Evolutionary conservation across 257 asterid species (phyloP).

Genomic region (Catharanthus roseus): DNA sequence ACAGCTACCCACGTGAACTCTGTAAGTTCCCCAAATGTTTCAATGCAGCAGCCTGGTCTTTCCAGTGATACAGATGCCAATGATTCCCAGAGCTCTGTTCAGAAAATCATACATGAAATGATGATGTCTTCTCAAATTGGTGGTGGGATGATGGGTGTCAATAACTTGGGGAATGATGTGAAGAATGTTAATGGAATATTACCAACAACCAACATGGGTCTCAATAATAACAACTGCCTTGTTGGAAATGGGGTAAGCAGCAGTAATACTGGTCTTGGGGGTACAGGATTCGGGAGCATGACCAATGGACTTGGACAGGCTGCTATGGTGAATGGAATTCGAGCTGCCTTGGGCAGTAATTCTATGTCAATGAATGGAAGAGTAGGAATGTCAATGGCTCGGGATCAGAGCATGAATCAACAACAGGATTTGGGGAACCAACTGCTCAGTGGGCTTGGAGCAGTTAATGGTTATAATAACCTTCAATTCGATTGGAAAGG

Average conservation of each 20-base stretch:
- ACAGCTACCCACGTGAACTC: constrained; percentile 41
- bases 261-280: constrained; percentile 42
- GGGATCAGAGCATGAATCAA: constrained; percentile 62
- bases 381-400: constrained; percentile 59
- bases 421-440: constrained; percentile 71
- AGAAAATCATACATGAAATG: constrained; percentile 78
- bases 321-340: constrained; percentile 64
- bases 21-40: constrained; percentile 48
- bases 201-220: constrained; percentile 35
- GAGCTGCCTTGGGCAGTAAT: constrained; percentile 56
- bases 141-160: constrained; percentile 47
- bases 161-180: constrained; percentile 43
- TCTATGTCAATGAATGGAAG: constrained; percentile 67
- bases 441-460: constrained; percentile 64
- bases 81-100: constrained; percentile 86
- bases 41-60: constrained; percentile 60
- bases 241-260: constrained; percentile 47
- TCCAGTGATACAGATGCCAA: constrained; percentile 59
- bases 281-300: constrained; percentile 47
- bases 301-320: constrained; percentile 50
- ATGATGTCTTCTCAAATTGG: constrained; percentile 79
- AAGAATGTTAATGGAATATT: constrained; percentile 51
- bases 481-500: constrained; percentile 89
- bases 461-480: constrained; percentile 68
- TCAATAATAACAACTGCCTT: constrained; percentile 34